Base-by-base conservation (phyloP, 1,284 basidiomycete genomes). In the Pyrrhoderma lamaoense region DNA sequence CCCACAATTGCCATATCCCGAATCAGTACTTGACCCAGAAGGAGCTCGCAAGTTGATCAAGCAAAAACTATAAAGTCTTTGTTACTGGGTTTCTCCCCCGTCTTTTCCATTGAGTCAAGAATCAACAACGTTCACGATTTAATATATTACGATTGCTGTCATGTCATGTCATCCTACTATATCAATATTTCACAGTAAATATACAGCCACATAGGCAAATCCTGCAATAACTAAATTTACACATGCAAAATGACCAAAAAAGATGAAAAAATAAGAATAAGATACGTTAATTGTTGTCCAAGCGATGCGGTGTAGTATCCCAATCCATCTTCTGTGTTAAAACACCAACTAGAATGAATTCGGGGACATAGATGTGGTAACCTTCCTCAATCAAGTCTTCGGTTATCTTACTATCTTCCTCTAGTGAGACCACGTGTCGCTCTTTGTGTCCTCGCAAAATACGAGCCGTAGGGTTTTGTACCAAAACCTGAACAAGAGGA, bases 241-340 rank as follows among this genome's bases (percentile, higher is more conserved):
- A 31, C 27, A 31, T 31, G 27, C n/a, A 31, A 31, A 31, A 5
- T 31, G 11, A 31, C 7, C 27, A 31, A 31, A 31, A 31, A 31
- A 31, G 27, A 5, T n/a, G n/a, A 31, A 31, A 31, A 31, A 11
- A 11, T 5, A 31, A 31, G 27, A 31, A 31, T 5, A 31, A 5
- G 11, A 31, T 31, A 11, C 11, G 27, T 31, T 11, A 31, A 31
- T 31, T 31, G 11, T 31, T 49, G 38, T 46, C 52, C 47, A 54
- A 31, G 16, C 52, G 42, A 47, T 60, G 60, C 13, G 50, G 54
- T 14, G 52, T 60, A 48, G 72, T 70, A 18, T 82, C 73, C 79
- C 79, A 85, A 25, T 81, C 78, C 37, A 86, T 67, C 58, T 80
- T 66, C 62, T 89, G 87, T 54, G 69, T 75, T 60, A 89, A 64